Conservation (phyloP, 148 eudicot species). For the Vaccinium vitisidaea region DNA sequence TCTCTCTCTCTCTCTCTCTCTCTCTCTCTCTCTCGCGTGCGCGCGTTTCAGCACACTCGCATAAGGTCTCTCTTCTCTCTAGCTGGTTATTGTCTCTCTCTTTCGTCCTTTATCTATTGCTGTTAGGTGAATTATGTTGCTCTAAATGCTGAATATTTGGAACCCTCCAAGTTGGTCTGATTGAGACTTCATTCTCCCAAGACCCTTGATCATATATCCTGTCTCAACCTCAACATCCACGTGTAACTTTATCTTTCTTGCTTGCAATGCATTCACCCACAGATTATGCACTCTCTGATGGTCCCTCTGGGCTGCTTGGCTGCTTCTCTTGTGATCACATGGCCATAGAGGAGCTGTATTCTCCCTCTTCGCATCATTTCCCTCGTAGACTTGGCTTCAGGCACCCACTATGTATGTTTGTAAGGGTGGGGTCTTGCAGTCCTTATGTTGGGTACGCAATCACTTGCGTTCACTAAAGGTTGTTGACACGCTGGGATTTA, state of each 20-base stretch:
- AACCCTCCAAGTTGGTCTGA: conserved; percentile 1
- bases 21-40: background rate
- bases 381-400: conserved; percentile 9
- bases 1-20: background rate
- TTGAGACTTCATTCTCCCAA: background rate
- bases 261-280: background rate
- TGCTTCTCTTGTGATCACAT: background rate
- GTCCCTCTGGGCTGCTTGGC: background rate
- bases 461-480: background rate
- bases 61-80: background rate
- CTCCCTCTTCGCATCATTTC: background rate
- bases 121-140: background rate
- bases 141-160: background rate
- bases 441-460: background rate
- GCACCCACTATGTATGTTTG: background rate
- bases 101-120: background rate
- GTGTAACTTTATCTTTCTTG: background rate
- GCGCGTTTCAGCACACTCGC: background rate
- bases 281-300: background rate
- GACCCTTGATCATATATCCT: background rate
- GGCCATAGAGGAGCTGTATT: background rate
- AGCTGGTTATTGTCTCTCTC: background rate
- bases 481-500: background rate
- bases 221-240: background rate
- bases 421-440: background rate